Base-by-base conservation (phyloP, 495 filamentous ascomycete species). In the Aspergillus conjunctus region DNA sequence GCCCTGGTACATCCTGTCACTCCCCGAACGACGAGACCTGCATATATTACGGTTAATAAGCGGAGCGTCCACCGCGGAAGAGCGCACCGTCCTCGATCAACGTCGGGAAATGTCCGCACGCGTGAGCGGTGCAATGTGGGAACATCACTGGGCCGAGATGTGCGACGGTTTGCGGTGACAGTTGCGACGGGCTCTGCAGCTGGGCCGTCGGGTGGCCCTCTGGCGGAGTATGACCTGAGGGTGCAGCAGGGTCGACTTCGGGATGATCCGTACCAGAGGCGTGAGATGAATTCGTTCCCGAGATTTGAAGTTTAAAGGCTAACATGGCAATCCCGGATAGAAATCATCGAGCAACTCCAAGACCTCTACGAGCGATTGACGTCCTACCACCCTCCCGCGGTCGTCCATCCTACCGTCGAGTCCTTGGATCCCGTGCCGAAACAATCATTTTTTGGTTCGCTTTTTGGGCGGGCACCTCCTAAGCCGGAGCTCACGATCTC, bases 261-360 rank as follows among this genome's bases (percentile, higher is more conserved):
- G 54, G 90, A 98, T 72, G 94, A 98, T 68, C 83, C 91, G 51
- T 91, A 97, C 67, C 94, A 98, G 70, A 79, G 95, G 80, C 90
- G 91, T 91, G 73, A 66, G 26, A 26, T 26, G 26, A 53, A 41
- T 15, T 43, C 39, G 17, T 15, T 14, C 39, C 12, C 12, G 7
- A 43, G n/a, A n/a, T n/a, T n/a, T 17, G 39, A 43, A 10, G 39
- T 43, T 15, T 15, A 26, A 26, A 26, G 9, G 39, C 39, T 43
- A 43, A 43, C 12, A 15, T 15, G 17, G 14, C 17, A n/a, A 43
- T 43, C 17, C 12, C 39, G 39, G 17, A 18, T 59, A 93, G 90
- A 85, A 20, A 94, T 98, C 61, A 90, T 98, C 53, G 86, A 93
- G 64, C 86, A 81, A 66, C 82, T 98, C 4, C 93, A 98, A 71